Percentiles rank a stretch among this genome's conserved stretches.
Evolutionary conservation across 176 grass and related monocot genomes (phyloP).

Genomic region (Aechmea fasciata): DNA sequence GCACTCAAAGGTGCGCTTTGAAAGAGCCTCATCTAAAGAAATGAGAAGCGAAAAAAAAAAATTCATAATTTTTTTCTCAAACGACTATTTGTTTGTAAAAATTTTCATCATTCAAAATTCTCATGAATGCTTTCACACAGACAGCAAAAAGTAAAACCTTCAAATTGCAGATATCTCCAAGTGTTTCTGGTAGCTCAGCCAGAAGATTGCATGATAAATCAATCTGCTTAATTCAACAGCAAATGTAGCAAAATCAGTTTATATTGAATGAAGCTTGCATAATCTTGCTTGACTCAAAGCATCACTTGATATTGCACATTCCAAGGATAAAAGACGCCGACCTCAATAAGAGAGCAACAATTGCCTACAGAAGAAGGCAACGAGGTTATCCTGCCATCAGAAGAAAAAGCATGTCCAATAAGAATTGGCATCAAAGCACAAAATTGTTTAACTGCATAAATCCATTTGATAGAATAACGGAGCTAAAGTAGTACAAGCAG

Average conservation of each 20-base stretch:
- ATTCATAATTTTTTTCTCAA: no score
- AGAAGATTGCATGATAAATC: conserved; percentile 81
- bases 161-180: conserved; percentile 58
- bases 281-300: no score
- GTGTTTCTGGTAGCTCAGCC: conserved; percentile 53
- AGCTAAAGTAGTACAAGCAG: conserved; percentile 7
- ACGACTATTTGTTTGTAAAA: no score
- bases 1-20: not conserved
- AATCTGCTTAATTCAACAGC: conserved; percentile 42
- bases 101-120: no score
- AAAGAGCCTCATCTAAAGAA: no score
- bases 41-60: no score
- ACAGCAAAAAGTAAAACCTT: conserved; percentile 47
- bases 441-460: not conserved
- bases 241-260: conserved; percentile 15
- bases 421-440: conserved; percentile 7
- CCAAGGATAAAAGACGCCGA: conserved; percentile 12
- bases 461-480: conserved; percentile 8
- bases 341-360: conserved; percentile 71
- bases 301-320: not conserved
- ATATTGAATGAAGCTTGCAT: not conserved
- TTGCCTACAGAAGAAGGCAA: conserved; percentile 69
- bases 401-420: conserved; percentile 12
- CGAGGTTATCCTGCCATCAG: conserved; percentile 57
- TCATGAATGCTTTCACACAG: conserved; percentile 10